phyloP scores from a whole-genome alignment of 257 asterid species.

The Cruciata laevipes region DNA sequence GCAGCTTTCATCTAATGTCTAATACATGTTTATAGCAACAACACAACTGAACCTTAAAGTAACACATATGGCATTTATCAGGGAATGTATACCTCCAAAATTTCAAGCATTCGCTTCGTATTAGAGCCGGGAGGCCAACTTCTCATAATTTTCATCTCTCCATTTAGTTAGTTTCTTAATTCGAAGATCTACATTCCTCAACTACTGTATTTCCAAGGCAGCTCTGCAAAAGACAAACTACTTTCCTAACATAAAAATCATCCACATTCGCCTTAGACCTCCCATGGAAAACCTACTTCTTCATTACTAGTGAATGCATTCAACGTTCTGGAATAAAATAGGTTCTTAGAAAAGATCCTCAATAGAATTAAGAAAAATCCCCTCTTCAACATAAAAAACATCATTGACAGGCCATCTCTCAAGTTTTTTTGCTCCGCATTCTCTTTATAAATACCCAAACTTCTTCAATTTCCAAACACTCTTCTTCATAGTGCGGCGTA shows the following conservation, averaged over 20 bases:
- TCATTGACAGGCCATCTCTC: slow-evolving; percentile 83
- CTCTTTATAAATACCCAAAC: slow-evolving; percentile 47
- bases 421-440: slow-evolving; percentile 21
- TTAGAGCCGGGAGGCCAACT: slow-evolving; percentile 19
- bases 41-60: no score
- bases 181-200: no score
- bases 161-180: no score
- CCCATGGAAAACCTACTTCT: slow-evolving; percentile 77
- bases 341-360: slow-evolving; percentile 11
- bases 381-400: slow-evolving; percentile 44
- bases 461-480: slow-evolving; percentile 63
- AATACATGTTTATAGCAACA: no score
- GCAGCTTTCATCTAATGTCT: no score
- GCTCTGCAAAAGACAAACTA: no score
- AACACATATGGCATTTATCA: slow-evolving; percentile 12
- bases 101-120: no score
- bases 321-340: slow-evolving; percentile 42
- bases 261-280: slow-evolving; percentile 21
- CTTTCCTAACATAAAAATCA: no score
- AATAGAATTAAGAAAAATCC: slow-evolving; percentile 49
- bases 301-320: slow-evolving; percentile 33
- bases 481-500: slow-evolving; percentile 68
- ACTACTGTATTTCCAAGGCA: no score
- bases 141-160: slow-evolving; percentile 30
- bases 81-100: slow-evolving; percentile 46